Evolutionary conservation across 192 early-diverging fungal species (phyloP).

Genomic region (Phlyctochytrium planicorne): DNA sequence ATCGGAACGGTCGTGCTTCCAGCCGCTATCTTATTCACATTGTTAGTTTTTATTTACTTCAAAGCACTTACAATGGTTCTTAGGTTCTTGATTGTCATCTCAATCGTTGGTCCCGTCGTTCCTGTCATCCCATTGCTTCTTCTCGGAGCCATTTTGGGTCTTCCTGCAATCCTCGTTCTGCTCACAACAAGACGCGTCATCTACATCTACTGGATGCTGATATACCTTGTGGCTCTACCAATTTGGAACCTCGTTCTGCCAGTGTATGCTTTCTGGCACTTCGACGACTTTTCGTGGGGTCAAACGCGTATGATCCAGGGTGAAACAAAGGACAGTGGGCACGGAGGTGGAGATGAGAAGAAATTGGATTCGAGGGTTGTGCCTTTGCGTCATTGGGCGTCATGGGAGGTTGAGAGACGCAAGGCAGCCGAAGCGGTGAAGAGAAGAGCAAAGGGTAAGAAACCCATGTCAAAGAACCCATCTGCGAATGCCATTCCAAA

Average conservation of each 20-base stretch:
- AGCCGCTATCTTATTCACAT: conserved; percentile 75
- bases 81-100: conserved; percentile 20
- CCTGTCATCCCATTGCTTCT: conserved; percentile 64
- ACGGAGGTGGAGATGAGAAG: background rate
- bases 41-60: conserved; percentile 12
- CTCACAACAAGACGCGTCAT: conserved; percentile 81
- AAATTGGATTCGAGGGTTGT: background rate
- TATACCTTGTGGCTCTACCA: conserved; percentile 81
- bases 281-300: conserved; percentile 91
- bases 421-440: background rate
- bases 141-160: conserved; percentile 75
- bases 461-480: too few species aligned
- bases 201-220: conserved; percentile 91
- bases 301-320: conserved; percentile 43
- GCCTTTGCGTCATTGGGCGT: background rate
- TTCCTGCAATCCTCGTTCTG: conserved; percentile 88
- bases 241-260: conserved; percentile 83
- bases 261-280: conserved; percentile 88
- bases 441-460: background rate
- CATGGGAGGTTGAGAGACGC: background rate
- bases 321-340: conserved; percentile 3
- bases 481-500: too few species aligned
- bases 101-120: conserved; percentile 14
- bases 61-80: conserved; percentile 5
- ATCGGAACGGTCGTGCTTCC: conserved; percentile 87